These are phyloP conservation scores for Fulvia fulva DNA, from an alignment of 2,329 filamentous ascomycete genomes.

Conservation along the genomic window DNA sequence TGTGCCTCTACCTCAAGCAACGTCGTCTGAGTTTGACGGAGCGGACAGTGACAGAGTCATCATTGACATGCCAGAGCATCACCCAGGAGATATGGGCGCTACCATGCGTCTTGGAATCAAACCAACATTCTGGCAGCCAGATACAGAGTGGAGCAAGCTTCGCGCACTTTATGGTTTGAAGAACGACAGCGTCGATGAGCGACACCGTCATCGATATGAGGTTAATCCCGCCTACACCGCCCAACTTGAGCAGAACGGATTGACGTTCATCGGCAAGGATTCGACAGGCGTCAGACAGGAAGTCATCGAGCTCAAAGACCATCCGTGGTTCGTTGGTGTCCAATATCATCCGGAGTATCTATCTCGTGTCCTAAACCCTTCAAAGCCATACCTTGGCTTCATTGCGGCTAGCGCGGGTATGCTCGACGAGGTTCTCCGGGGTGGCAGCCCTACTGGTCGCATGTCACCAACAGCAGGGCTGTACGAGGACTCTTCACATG, in stretches of 20 bases:
- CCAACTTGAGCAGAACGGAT: constrained; percentile 61
- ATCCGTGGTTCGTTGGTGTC: constrained; percentile 79
- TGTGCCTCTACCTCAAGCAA: constrained; percentile 50
- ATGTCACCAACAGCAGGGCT: constrained; percentile 14
- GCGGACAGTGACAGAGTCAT: constrained; percentile 66
- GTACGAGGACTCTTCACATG: constrained; percentile 8
- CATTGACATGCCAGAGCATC: constrained; percentile 88
- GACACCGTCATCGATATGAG: constrained; percentile 86
- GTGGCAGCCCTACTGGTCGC: constrained; percentile 18
- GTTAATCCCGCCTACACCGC: constrained; percentile 78
- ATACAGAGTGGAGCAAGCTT: constrained; percentile 73
- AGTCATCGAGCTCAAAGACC: constrained; percentile 74
- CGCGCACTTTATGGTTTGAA: constrained; percentile 65
- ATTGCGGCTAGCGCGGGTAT: constrained; percentile 72
- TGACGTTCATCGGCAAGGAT: constrained; percentile 76
- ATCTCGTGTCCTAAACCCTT: constrained; percentile 68
- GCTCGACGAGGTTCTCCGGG: constrained; percentile 48
- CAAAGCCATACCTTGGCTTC: constrained; percentile 76
- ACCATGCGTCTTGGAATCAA: constrained; percentile 82
- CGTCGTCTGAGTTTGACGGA: constrained; percentile 56
- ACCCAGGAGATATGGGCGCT: constrained; percentile 71
- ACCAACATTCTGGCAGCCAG: constrained; percentile 68
- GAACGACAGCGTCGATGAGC: constrained; percentile 54
- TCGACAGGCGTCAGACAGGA: constrained; percentile 76
- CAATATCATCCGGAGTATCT: constrained; percentile 90